Conservation (phyloP, 345 rosid genomes). For the Lagerstroemia speciosa region DNA sequence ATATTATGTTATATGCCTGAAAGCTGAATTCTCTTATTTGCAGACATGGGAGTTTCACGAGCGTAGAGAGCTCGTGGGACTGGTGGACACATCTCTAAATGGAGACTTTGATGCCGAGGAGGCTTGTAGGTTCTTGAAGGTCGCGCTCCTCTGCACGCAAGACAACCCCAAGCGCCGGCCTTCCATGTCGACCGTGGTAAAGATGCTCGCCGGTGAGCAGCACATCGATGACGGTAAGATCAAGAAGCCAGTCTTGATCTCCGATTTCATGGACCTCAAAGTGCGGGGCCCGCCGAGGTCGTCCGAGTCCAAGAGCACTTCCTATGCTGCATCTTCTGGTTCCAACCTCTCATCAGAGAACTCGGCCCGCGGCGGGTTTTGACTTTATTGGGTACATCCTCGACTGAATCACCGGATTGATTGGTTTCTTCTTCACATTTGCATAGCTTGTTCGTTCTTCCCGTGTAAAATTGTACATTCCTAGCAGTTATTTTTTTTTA, state of each 20-base stretch:
- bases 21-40: constrained; percentile 4
- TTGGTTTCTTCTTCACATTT: not conserved
- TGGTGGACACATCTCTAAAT: constrained; percentile 38
- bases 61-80: constrained; percentile 48
- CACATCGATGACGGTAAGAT: constrained; percentile 23
- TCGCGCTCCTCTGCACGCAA: constrained; percentile 57
- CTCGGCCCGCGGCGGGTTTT: constrained; percentile 10
- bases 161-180: constrained; percentile 49
- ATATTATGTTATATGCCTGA: not conserved
- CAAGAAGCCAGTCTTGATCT: constrained; percentile 36
- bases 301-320: constrained; percentile 14
- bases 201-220: constrained; percentile 37
- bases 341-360: constrained; percentile 35
- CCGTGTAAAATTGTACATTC: not conserved
- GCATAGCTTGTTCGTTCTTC: not conserved
- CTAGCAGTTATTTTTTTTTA: not conserved
- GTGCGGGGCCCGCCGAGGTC: constrained; percentile 18
- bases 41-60: constrained; percentile 89
- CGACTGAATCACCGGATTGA: constrained; percentile 18
- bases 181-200: constrained; percentile 35
- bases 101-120: constrained; percentile 33
- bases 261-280: constrained; percentile 29
- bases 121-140: constrained; percentile 39
- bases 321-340: constrained; percentile 34
- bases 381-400: constrained; percentile 24